Evolutionary conservation across 1,284 basidiomycete species (phyloP).

Genomic region (Rhodotorula sp.): DNA sequence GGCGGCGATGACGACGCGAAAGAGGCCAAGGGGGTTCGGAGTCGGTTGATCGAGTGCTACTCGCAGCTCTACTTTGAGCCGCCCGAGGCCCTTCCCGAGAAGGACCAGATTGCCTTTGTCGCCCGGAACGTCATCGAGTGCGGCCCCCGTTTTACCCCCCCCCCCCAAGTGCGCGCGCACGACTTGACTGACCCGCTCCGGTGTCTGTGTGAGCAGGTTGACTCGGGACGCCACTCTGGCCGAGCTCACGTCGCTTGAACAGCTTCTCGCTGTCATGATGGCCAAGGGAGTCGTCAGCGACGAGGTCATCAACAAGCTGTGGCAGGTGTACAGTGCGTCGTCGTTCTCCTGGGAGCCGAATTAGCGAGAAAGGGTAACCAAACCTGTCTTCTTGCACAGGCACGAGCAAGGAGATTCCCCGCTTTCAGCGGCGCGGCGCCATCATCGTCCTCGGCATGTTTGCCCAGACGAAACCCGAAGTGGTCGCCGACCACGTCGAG

Average conservation of each 20-base stretch:
- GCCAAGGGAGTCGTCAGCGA: conserved; percentile 70
- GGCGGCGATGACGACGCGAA: conserved; percentile 62
- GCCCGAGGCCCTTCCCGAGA: conserved; percentile 61
- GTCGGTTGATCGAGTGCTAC: conserved; percentile 86
- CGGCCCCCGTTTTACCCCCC: background rate
- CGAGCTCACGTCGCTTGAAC: conserved; percentile 91
- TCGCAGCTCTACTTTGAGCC: conserved; percentile 84
- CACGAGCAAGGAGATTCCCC: conserved; percentile 68
- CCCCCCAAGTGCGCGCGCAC: background rate
- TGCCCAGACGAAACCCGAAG: conserved; percentile 74
- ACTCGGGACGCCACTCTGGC: conserved; percentile 90
- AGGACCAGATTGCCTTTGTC: conserved; percentile 87
- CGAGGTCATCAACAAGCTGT: conserved; percentile 84
- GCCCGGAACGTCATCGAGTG: conserved; percentile 98
- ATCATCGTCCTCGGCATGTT: conserved; percentile 96
- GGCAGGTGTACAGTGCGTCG: conserved; percentile 89
- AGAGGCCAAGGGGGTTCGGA: conserved; percentile 83
- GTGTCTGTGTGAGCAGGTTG: conserved; percentile 55
- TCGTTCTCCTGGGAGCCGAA: background rate
- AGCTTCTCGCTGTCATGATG: conserved; percentile 95
- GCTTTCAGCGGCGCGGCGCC: conserved; percentile 80
- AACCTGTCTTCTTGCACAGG: conserved; percentile 53
- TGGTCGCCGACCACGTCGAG: conserved; percentile 86
- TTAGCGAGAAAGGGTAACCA: background rate
- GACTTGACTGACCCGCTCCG: background rate